phyloP scores from a whole-genome alignment of 805 yeast genomes.

The Barnettozyma siamensis region DNA sequence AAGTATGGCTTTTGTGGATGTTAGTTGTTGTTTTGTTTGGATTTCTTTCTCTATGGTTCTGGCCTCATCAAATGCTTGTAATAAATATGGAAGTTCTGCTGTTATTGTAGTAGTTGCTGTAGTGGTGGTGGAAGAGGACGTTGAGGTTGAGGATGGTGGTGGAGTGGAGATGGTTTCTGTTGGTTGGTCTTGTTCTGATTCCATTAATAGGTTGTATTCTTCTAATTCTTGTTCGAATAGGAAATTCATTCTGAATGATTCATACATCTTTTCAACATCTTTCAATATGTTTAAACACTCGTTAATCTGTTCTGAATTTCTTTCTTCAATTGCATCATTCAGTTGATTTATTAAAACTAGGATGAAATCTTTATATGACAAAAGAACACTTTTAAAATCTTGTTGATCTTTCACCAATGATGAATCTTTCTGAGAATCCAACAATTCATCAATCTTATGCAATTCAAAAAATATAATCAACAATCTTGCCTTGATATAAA shows the following conservation, averaged over 20 bases:
- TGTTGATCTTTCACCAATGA: slow-evolving; percentile 20
- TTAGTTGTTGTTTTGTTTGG: neutral
- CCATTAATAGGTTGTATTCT: slow-evolving; percentile 12
- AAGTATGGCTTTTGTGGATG: neutral
- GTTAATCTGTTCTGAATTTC: slow-evolving; percentile 52
- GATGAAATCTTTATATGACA: slow-evolving; percentile 54
- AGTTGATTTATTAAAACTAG: slow-evolving; percentile 52
- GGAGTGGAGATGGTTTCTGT: neutral
- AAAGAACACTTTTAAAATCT: slow-evolving; percentile 37
- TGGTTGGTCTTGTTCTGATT: slow-evolving; percentile 6
- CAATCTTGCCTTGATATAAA: slow-evolving; percentile 61
- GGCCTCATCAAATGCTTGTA: slow-evolving; percentile 63
- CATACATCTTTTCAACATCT: slow-evolving; percentile 73
- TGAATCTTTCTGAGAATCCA: slow-evolving; percentile 18
- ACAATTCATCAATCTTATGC: slow-evolving; percentile 33
- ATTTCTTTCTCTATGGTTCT: slow-evolving; percentile 51
- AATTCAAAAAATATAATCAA: slow-evolving; percentile 61
- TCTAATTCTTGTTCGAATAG: slow-evolving; percentile 28
- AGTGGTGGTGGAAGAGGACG: slow-evolving; percentile 32
- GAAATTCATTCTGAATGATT: slow-evolving; percentile 40
- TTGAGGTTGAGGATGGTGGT: neutral
- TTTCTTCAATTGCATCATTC: slow-evolving; percentile 44
- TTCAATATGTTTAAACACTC: slow-evolving; percentile 63
- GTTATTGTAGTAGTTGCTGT: slow-evolving; percentile 45
- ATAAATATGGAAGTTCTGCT: slow-evolving; percentile 59